phyloP scores from a whole-genome alignment of 2,329 filamentous ascomycete genomes.

The Colletotrichum sp. region DNA sequence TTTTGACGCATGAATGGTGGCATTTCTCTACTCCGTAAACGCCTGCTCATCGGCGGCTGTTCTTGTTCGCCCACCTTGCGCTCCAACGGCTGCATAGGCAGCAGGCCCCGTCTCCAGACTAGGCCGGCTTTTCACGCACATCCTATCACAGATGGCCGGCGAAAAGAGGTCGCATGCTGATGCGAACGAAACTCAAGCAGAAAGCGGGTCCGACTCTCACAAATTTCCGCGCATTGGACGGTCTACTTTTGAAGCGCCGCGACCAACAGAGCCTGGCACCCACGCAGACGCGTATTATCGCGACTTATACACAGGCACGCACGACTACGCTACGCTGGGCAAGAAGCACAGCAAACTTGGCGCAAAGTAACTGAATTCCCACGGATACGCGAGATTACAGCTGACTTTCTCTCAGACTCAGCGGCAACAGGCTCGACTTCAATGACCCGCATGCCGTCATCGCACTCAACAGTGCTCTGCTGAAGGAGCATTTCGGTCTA shows the following conservation, averaged over 20 bases:
- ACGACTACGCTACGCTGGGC: slow-evolving; percentile 50
- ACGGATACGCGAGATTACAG: too few species aligned
- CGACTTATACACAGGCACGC: slow-evolving; percentile 43
- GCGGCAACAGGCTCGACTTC: slow-evolving; percentile 73
- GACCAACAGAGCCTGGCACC: not conserved
- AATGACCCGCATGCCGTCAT: slow-evolving; percentile 76
- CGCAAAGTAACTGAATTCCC: slow-evolving; percentile 33
- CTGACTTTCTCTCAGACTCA: slow-evolving; percentile 31
- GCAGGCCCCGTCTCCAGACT: too few species aligned
- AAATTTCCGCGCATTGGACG: not conserved
- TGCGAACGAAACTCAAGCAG: not conserved
- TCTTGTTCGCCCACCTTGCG: not conserved
- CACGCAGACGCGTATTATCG: slow-evolving; percentile 26
- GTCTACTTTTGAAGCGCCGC: not conserved
- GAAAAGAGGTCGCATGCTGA: not conserved
- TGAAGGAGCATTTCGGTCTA: slow-evolving; percentile 78
- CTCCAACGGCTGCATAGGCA: not conserved
- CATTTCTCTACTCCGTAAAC: not conserved
- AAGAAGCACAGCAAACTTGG: slow-evolving; percentile 46
- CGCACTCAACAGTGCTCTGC: slow-evolving; percentile 81
- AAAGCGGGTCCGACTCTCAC: not conserved
- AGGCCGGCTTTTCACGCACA: not conserved
- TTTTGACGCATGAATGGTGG: not conserved
- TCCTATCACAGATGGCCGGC: not conserved
- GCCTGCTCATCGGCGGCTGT: not conserved